Evolutionary conservation across 192 early-diverging fungal genomes (phyloP).

Genomic region (Coemansia sp.): DNA sequence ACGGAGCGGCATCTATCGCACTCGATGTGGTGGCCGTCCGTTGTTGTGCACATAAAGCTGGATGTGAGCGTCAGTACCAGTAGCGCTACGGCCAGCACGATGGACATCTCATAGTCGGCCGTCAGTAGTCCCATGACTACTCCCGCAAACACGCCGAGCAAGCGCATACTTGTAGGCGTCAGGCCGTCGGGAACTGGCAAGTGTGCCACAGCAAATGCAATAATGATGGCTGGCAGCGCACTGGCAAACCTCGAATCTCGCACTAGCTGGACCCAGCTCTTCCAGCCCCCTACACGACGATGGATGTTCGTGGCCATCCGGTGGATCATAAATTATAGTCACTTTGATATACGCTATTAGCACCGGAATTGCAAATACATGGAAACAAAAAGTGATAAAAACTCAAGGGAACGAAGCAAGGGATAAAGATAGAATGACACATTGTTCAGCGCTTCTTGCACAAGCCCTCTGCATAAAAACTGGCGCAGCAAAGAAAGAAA

Average conservation of each 20-base stretch:
- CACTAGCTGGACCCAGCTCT: slow-evolving; percentile 27
- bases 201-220: slow-evolving; percentile 36
- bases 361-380: neutral
- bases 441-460: neutral
- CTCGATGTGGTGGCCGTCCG: slow-evolving; percentile 56
- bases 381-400: neutral
- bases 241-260: slow-evolving; percentile 33
- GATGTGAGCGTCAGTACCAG: slow-evolving; percentile 62
- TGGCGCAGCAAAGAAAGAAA: neutral
- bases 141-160: slow-evolving; percentile 54
- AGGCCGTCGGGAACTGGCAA: slow-evolving; percentile 41
- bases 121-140: slow-evolving; percentile 62
- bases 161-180: slow-evolving; percentile 42
- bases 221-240: slow-evolving; percentile 37
- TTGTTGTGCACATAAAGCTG: slow-evolving; percentile 64
- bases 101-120: slow-evolving; percentile 59
- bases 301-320: neutral
- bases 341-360: neutral
- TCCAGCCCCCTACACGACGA: slow-evolving; percentile 43
- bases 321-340: neutral
- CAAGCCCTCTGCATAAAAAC: neutral
- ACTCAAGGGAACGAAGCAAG: neutral
- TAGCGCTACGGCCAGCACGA: slow-evolving; percentile 61
- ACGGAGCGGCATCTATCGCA: slow-evolving; percentile 59
- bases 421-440: neutral